These are phyloP conservation scores for Leccinum aurantiacum DNA, from an alignment of 768 basidiomycete genomes.

Conservation along the genomic window DNA sequence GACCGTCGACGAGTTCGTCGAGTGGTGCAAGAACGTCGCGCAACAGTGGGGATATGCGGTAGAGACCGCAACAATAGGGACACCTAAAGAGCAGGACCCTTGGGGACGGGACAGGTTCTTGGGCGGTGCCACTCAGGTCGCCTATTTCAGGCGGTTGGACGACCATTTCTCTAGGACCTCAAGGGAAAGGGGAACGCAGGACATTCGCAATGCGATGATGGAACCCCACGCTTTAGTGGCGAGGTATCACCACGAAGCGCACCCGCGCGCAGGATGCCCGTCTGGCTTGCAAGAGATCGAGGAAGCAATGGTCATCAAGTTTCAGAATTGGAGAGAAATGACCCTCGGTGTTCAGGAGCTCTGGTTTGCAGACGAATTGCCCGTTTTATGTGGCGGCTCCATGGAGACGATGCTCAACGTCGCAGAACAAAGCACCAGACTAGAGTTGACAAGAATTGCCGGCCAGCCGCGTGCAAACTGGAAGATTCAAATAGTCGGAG, in stretches of 20 bases:
- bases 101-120: constrained; percentile 69
- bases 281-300: constrained; percentile 47
- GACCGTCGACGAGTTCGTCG: constrained; percentile 70
- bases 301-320: constrained; percentile 46
- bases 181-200: constrained; percentile 24
- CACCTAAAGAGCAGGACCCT: constrained; percentile 56
- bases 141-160: constrained; percentile 56
- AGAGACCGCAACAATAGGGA: constrained; percentile 58
- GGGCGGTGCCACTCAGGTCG: constrained; percentile 68
- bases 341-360: constrained; percentile 45
- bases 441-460: constrained; percentile 25
- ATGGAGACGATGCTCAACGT: constrained; percentile 29
- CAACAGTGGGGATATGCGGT: constrained; percentile 73
- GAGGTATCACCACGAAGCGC: constrained; percentile 49
- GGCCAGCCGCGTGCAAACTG: constrained; percentile 27
- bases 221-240: constrained; percentile 48
- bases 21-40: constrained; percentile 59
- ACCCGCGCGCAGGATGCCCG: constrained; percentile 47
- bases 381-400: constrained; percentile 36
- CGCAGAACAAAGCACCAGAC: constrained; percentile 23
- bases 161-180: constrained; percentile 31
- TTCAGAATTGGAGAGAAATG: constrained; percentile 44
- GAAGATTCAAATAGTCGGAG: constrained; percentile 31
- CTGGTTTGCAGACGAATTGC: constrained; percentile 46
- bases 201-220: constrained; percentile 8